phyloP scores from a whole-genome alignment of 257 asterid species.

The Echites panduratus region DNA sequence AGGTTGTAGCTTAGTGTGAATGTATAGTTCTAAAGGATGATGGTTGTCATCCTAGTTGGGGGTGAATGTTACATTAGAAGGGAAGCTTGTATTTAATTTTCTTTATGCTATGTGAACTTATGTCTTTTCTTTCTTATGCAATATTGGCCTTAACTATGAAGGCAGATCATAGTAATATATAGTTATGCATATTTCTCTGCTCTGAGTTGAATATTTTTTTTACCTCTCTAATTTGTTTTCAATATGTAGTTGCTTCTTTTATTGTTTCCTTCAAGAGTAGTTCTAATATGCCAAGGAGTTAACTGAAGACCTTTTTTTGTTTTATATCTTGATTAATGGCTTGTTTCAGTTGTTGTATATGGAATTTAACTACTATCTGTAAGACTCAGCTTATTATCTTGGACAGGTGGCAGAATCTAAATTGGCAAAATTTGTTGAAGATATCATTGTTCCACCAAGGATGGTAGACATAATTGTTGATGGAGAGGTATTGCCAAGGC shows the following conservation, averaged over 20 bases:
- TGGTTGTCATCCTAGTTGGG: neutral
- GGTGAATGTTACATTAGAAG: neutral
- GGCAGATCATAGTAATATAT: neutral
- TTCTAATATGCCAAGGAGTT: neutral
- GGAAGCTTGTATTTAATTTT: neutral
- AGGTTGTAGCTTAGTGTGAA: neutral
- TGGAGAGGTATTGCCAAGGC: conserved; percentile 69
- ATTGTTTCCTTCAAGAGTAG: neutral
- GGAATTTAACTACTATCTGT: neutral
- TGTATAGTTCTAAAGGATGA: neutral
- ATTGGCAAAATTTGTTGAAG: conserved; percentile 93
- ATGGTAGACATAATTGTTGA: conserved; percentile 90
- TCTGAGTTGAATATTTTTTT: neutral
- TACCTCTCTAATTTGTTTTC: neutral
- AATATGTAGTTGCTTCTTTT: neutral
- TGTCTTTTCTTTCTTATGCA: neutral
- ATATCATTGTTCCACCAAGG: conserved; percentile 94
- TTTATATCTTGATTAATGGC: conserved; percentile 4
- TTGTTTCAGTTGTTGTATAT: conserved; percentile 14
- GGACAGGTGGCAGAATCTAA: conserved; percentile 90
- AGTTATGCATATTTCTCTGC: neutral
- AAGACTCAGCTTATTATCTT: conserved; percentile 12
- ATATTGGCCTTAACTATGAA: neutral
- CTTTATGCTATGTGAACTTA: neutral
- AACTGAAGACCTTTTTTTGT: neutral